phyloP scores from a whole-genome alignment of 352 stramenopile genomes.

The Phytophthora citrophthora region DNA sequence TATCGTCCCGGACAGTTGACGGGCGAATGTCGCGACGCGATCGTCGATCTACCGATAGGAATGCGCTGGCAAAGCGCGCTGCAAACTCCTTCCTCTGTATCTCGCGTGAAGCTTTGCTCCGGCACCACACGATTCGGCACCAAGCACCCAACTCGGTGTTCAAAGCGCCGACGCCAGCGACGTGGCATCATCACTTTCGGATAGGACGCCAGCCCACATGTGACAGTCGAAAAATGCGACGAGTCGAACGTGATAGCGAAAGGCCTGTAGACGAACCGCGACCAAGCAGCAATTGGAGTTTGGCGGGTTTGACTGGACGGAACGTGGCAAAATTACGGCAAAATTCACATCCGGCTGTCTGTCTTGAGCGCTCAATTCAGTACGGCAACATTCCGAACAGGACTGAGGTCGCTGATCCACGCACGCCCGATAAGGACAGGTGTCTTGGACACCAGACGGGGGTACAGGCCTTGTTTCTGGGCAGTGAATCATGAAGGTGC shows the following conservation, averaged over 20 bases:
- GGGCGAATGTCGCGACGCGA: background rate
- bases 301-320: background rate
- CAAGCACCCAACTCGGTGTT: background rate
- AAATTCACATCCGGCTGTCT: background rate
- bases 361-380: background rate
- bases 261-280: slow-evolving; percentile 19
- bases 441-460: slow-evolving; percentile 6
- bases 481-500: slow-evolving; percentile 11
- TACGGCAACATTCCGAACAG: background rate
- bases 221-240: slow-evolving; percentile 35
- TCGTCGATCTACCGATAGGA: background rate
- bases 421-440: background rate
- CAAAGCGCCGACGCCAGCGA: slow-evolving; percentile 10
- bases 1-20: too few relatives aligned
- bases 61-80: background rate
- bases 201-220: slow-evolving; percentile 25
- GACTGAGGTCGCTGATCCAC: background rate
- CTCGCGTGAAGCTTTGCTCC: background rate
- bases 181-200: slow-evolving; percentile 9
- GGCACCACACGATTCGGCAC: slow-evolving; percentile 6
- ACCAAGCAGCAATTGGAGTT: slow-evolving; percentile 1
- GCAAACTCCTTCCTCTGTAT: background rate
- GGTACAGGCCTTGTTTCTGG: slow-evolving; percentile 2
- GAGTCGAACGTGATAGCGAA: slow-evolving; percentile 21
- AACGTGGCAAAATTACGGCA: slow-evolving; percentile 3